Evolutionary conservation across 2,329 filamentous ascomycete genomes (phyloP).

Genomic region (Cordyceps javanica): DNA sequence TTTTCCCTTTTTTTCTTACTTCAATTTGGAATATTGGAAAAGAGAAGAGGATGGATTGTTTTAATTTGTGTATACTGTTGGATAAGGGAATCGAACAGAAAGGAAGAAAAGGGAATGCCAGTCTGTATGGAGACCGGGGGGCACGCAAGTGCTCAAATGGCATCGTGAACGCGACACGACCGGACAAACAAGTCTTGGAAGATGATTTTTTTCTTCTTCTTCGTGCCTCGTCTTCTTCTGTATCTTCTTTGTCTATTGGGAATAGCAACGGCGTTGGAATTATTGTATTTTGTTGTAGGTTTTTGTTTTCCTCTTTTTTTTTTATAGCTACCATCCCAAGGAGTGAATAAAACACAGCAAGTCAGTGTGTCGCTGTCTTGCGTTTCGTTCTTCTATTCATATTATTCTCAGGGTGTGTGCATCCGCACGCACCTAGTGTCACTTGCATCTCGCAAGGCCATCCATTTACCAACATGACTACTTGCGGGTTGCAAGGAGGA

Average conservation of each 20-base stretch:
- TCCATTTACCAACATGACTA: no score
- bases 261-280: constrained; percentile 11
- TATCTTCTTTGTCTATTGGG: neutral
- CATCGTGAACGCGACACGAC: no score
- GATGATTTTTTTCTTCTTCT: neutral
- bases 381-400: no score
- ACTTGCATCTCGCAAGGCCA: no score
- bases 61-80: constrained; percentile 11
- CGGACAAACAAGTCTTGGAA: neutral
- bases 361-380: constrained; percentile 9
- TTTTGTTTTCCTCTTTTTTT: neutral
- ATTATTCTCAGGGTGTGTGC: no score
- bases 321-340: neutral
- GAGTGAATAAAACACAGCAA: constrained; percentile 9
- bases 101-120: neutral
- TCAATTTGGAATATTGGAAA: neutral
- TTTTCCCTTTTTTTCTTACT: neutral
- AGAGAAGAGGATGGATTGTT: neutral
- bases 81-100: neutral
- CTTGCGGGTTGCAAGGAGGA: no score
- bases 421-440: no score
- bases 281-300: neutral
- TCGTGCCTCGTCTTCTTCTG: no score
- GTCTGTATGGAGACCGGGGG: neutral
- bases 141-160: neutral